A percentile compares a stretch with the other conserved stretches of the same genome.
Conservation (phyloP, 306 rosid genomes). For the Cucurbita pepo region DNA sequence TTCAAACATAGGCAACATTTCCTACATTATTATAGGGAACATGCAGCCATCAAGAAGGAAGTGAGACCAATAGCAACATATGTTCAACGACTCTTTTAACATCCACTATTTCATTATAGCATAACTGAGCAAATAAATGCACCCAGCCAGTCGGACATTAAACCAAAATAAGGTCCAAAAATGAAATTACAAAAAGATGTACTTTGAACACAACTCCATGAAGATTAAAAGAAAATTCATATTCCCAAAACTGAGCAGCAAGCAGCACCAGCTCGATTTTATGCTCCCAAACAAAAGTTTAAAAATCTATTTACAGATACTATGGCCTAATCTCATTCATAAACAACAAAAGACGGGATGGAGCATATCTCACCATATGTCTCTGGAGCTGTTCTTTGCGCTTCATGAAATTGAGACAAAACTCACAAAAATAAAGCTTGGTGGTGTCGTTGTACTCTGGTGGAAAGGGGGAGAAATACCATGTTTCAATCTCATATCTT, state of each 20-base stretch:
- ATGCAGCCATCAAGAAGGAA: background rate
- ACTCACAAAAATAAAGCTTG: slow-evolving; percentile 88
- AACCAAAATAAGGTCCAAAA: too few species aligned
- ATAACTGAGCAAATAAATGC: too few species aligned
- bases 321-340: background rate
- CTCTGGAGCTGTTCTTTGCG: slow-evolving; percentile 99
- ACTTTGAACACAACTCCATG: too few species aligned
- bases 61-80: background rate
- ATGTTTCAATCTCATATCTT: slow-evolving; percentile 97
- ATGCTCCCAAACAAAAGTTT: background rate
- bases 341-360: slow-evolving; percentile 3
- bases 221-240: too few species aligned
- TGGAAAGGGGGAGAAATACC: slow-evolving; percentile 99
- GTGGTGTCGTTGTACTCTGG: slow-evolving; percentile 87
- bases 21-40: background rate
- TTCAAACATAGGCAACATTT: background rate
- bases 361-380: slow-evolving; percentile 83
- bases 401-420: slow-evolving; percentile 99
- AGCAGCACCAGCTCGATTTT: too few species aligned
- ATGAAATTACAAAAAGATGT: too few species aligned
- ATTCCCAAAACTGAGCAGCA: too few species aligned
- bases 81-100: too few species aligned
- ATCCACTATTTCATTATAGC: too few species aligned
- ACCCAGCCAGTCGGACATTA: too few species aligned
- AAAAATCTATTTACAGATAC: background rate